A percentile compares a stretch with the other conserved stretches of the same genome.
These are phyloP conservation scores for Talaromyces funiculosus DNA, from an alignment of 2,329 filamentous ascomycete genomes.

Conservation along the genomic window DNA sequence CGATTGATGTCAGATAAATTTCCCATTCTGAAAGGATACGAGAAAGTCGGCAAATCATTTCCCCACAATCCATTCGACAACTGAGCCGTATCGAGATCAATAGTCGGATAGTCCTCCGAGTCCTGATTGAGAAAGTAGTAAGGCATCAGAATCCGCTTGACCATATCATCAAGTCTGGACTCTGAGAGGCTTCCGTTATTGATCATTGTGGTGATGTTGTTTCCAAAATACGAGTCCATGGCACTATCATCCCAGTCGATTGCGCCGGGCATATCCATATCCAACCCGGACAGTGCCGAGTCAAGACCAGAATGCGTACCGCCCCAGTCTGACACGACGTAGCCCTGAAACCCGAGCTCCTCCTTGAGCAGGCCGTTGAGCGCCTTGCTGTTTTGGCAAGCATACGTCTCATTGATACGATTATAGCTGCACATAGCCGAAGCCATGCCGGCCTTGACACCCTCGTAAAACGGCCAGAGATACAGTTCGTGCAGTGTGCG, in stretches of 20 bases:
- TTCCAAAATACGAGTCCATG: slow-evolving; percentile 25
- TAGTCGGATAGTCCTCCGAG: slow-evolving; percentile 25
- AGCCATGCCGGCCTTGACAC: slow-evolving; percentile 50
- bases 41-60: slow-evolving; percentile 7
- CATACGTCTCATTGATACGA: slow-evolving; percentile 44
- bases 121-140: slow-evolving; percentile 43
- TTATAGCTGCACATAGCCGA: slow-evolving; percentile 55
- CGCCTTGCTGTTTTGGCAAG: slow-evolving; percentile 44
- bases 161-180: slow-evolving; percentile 44
- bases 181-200: slow-evolving; percentile 38
- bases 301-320: slow-evolving; percentile 36
- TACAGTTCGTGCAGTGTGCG: slow-evolving; percentile 59
- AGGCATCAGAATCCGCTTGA: slow-evolving; percentile 41
- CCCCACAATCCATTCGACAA: slow-evolving; percentile 4
- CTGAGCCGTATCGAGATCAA: slow-evolving; percentile 11
- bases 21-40: slow-evolving; percentile 19
- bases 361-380: slow-evolving; percentile 46
- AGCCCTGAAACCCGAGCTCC: slow-evolving; percentile 49
- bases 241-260: background rate
- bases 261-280: slow-evolving; percentile 25
- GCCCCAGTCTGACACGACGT: slow-evolving; percentile 42
- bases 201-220: slow-evolving; percentile 32
- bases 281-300: slow-evolving; percentile 41
- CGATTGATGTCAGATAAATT: slow-evolving; percentile 15
- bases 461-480: slow-evolving; percentile 58